phyloP scores from a whole-genome alignment of 768 basidiomycete species.

The Neoboletus subvelutipes region DNA sequence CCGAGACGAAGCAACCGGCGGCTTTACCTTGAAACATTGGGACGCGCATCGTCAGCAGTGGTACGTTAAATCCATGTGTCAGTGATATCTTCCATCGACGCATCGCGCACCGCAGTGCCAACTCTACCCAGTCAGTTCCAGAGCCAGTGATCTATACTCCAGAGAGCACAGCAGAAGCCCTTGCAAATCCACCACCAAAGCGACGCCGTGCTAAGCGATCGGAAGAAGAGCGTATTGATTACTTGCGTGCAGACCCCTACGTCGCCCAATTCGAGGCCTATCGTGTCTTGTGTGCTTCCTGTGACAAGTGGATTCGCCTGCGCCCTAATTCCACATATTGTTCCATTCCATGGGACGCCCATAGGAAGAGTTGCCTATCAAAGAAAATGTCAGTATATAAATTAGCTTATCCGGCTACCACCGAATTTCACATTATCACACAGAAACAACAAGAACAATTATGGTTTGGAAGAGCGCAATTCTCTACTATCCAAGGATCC shows the following conservation, averaged over 20 bases:
- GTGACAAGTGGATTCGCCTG: constrained; percentile 86
- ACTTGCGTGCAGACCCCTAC: constrained; percentile 66
- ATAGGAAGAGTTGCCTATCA: constrained; percentile 77
- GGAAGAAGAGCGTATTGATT: constrained; percentile 74
- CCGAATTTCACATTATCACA: constrained; percentile 6
- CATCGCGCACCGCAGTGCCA: constrained; percentile 23
- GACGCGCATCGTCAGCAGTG: constrained; percentile 61
- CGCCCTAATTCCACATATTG: constrained; percentile 85
- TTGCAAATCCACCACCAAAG: constrained; percentile 54
- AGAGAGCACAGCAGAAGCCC: constrained; percentile 40
- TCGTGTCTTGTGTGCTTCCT: constrained; percentile 73
- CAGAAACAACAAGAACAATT: constrained; percentile 48
- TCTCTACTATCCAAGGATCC: constrained; percentile 61
- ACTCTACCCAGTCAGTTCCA: constrained; percentile 31
- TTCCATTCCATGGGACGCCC: constrained; percentile 87
- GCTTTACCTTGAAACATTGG: constrained; percentile 70
- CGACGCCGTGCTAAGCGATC: constrained; percentile 74
- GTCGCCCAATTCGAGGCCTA: constrained; percentile 82
- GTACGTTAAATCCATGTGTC: constrained; percentile 37
- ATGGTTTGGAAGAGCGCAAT: constrained; percentile 61
- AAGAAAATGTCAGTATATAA: constrained; percentile 62
- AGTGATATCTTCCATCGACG: constrained; percentile 5
- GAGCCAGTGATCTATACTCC: constrained; percentile 45
- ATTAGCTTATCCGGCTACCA: constrained; percentile 3
- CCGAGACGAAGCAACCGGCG: constrained; percentile 60